A percentile compares a stretch with the other conserved stretches of the same genome.
These are phyloP conservation scores for Alnus rubra DNA, from an alignment of 306 rosid genomes.

Conservation along the genomic window DNA sequence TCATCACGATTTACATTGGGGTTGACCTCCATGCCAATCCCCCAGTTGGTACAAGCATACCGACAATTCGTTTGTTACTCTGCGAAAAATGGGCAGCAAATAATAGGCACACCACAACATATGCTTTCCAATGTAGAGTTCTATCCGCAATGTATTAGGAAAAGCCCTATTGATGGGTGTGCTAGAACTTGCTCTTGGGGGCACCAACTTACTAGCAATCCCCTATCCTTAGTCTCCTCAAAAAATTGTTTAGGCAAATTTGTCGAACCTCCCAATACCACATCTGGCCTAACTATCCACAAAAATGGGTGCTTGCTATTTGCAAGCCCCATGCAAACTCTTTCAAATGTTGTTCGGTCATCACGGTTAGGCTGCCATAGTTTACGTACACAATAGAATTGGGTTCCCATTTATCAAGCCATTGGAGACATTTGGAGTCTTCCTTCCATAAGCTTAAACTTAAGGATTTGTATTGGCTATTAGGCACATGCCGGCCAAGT, in stretches of 20 bases:
- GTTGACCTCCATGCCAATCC: too few relatives aligned
- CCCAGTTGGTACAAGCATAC: too few relatives aligned
- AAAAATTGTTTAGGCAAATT: conserved; percentile 30
- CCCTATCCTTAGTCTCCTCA: conserved; percentile 41
- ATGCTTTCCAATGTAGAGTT: too few relatives aligned
- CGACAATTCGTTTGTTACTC: too few relatives aligned
- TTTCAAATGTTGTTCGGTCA: conserved; percentile 31
- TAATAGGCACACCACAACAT: too few relatives aligned
- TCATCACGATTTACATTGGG: too few relatives aligned
- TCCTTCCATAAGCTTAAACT: conserved; percentile 44
- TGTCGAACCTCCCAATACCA: conserved; percentile 29
- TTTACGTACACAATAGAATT: conserved; percentile 44
- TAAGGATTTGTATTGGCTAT: conserved; percentile 23
- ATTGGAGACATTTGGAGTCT: conserved; percentile 33
- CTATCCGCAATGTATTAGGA: too few relatives aligned
- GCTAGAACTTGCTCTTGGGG: conserved; percentile 39
- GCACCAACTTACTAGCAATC: conserved; percentile 44
- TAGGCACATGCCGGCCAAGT: conserved; percentile 20
- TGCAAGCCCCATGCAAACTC: conserved; percentile 58
- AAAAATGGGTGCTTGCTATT: conserved; percentile 39
- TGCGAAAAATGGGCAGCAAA: too few relatives aligned
- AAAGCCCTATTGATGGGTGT: conserved; percentile 31
- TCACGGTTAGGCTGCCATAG: conserved; percentile 41
- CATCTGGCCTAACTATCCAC: conserved; percentile 49
- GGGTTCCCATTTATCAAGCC: conserved; percentile 38